These are phyloP conservation scores for Solioccasus polychromus DNA, from an alignment of 768 basidiomycete species.

Conservation along the genomic window DNA sequence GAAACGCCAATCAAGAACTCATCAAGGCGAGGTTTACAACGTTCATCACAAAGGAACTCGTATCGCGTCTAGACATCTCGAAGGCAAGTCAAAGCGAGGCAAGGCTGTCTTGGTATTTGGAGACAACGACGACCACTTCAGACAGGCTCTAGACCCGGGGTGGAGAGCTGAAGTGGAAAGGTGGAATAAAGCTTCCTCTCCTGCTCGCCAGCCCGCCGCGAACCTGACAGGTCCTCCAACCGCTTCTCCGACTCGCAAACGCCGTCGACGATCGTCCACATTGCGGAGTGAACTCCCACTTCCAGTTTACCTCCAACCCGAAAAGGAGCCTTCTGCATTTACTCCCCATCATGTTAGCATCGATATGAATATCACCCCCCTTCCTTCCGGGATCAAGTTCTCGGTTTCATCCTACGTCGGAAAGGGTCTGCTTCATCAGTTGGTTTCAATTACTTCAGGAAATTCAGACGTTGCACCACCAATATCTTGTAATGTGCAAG, in stretches of 20 bases:
- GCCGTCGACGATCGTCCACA: conserved; percentile 13
- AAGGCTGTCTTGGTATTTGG: conserved; percentile 38
- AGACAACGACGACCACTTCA: conserved; percentile 44
- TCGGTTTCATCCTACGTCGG: conserved; percentile 50
- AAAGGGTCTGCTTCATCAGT: conserved; percentile 57
- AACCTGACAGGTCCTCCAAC: conserved; percentile 1
- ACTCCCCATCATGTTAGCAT: conserved; percentile 29
- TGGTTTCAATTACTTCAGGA: conserved; percentile 41
- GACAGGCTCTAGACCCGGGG: conserved; percentile 39
- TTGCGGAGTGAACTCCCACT: conserved; percentile 11
- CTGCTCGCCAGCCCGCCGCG: conserved; percentile 11
- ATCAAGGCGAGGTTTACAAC: conserved; percentile 35
- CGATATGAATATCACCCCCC: conserved; percentile 51
- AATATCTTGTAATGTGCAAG: conserved; percentile 31
- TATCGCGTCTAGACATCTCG: conserved; percentile 32
- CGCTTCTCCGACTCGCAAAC: conserved; percentile 11
- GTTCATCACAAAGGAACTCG: conserved; percentile 38
- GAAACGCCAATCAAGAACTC: conserved; percentile 27
- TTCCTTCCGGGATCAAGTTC: conserved; percentile 56
- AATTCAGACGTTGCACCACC: conserved; percentile 29
- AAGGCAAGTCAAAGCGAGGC: conserved; percentile 4
- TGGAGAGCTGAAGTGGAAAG: conserved; percentile 33
- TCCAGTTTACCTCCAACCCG: conserved; percentile 14
- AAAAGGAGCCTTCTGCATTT: conserved; percentile 4
- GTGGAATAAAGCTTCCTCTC: conserved; percentile 25